Percentiles rank a stretch among this genome's conserved stretches.
Conservation (phyloP, 2,329 filamentous ascomycete genomes). For the Fusarium chuoi region DNA sequence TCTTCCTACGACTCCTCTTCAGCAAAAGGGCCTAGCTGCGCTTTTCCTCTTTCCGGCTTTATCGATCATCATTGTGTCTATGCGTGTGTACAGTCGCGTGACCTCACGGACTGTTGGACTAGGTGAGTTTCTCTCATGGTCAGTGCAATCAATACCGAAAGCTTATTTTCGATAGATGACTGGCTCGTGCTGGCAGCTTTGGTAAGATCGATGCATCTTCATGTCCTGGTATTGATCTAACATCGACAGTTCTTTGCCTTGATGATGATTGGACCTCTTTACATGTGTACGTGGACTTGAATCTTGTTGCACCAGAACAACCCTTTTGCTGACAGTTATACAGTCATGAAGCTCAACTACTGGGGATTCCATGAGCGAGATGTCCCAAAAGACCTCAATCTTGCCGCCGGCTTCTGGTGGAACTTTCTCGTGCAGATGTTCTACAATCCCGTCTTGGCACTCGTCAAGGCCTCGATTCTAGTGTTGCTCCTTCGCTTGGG, state of each 20-base stretch:
- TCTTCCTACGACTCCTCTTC: slow-evolving; percentile 49
- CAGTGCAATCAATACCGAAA: neutral
- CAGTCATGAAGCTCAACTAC: slow-evolving; percentile 49
- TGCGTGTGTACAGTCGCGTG: slow-evolving; percentile 45
- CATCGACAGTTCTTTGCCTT: slow-evolving; percentile 22
- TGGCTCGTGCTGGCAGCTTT: slow-evolving; percentile 25
- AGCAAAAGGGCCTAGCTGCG: slow-evolving; percentile 45
- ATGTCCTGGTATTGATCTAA: neutral
- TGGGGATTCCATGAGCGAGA: slow-evolving; percentile 43
- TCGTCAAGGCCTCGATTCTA: slow-evolving; percentile 58
- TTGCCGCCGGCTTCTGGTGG: slow-evolving; percentile 44
- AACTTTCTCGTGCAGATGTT: slow-evolving; percentile 54
- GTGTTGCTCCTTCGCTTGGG: slow-evolving; percentile 57
- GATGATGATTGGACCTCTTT: slow-evolving; percentile 29
- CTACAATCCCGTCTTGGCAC: slow-evolving; percentile 57
- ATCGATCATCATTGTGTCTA: slow-evolving; percentile 40
- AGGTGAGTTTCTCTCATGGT: slow-evolving; percentile 11
- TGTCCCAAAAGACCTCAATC: slow-evolving; percentile 36
- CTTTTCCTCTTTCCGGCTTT: slow-evolving; percentile 48
- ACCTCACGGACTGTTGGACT: slow-evolving; percentile 43
- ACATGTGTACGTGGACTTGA: slow-evolving; percentile 21
- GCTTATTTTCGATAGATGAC: slow-evolving; percentile 15
- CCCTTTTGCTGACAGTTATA: fast-evolving
- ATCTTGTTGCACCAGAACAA: fast-evolving
- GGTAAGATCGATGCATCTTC: neutral